phyloP scores from a whole-genome alignment of 2,329 filamentous ascomycete genomes.

The Lojkania enalia region DNA sequence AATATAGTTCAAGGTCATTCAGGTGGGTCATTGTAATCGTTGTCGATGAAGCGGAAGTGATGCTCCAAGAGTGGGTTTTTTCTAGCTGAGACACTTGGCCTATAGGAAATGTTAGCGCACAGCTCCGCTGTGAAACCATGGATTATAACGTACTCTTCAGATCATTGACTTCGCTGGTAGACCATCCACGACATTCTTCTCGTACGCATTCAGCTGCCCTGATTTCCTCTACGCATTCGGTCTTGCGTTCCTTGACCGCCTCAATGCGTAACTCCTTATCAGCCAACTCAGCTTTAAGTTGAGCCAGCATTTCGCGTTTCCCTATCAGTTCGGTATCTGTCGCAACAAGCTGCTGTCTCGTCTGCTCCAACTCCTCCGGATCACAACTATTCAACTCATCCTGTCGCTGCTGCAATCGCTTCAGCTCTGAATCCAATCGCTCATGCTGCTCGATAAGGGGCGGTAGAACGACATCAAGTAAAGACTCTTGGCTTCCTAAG shows the following conservation, averaged over 20 bases:
- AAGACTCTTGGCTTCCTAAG: constrained; percentile 67
- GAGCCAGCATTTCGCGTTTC: constrained; percentile 68
- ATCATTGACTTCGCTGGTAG: constrained; percentile 73
- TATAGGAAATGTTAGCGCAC: constrained; percentile 50
- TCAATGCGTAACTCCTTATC: constrained; percentile 69
- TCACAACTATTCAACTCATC: constrained; percentile 78
- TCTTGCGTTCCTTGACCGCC: constrained; percentile 66
- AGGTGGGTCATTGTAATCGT: constrained; percentile 74
- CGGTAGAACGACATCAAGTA: constrained; percentile 71
- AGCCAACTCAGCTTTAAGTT: constrained; percentile 67
- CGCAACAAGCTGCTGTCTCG: constrained; percentile 68
- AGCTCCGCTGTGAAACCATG: not conserved
- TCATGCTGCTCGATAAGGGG: constrained; percentile 63
- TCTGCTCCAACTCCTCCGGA: constrained; percentile 72
- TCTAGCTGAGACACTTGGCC: constrained; percentile 69
- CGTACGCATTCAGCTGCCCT: constrained; percentile 78
- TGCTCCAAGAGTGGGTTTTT: constrained; percentile 69
- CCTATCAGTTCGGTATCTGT: constrained; percentile 70
- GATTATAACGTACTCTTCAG: constrained; percentile 69
- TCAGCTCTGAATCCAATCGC: constrained; percentile 64
- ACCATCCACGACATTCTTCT: constrained; percentile 90
- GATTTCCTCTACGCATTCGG: constrained; percentile 72
- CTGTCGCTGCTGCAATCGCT: constrained; percentile 70
- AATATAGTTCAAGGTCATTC: constrained; percentile 72
- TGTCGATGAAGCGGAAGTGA: constrained; percentile 62